phyloP scores from a whole-genome alignment of 176 grass and related monocot genomes.

The Rhynchospora tenuis region DNA sequence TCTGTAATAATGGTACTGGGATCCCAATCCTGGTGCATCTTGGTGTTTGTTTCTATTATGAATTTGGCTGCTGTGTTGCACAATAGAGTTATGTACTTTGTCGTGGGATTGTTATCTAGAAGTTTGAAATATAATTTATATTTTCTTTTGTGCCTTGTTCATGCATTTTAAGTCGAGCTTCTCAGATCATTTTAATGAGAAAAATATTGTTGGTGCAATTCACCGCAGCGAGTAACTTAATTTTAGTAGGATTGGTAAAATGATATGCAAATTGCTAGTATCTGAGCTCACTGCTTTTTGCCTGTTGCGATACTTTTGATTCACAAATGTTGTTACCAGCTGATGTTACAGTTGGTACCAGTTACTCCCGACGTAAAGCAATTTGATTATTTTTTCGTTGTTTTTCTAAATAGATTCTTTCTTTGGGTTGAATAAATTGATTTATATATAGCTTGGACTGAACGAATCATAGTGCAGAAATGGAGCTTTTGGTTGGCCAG shows the following conservation, averaged over 20 bases:
- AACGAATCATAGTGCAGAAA: background rate
- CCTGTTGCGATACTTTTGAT: background rate
- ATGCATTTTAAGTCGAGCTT: background rate
- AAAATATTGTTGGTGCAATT: background rate
- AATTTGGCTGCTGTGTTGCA: background rate
- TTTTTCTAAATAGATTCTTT: background rate
- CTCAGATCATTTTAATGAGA: background rate
- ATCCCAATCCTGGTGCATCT: background rate
- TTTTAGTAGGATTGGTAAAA: background rate
- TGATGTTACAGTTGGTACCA: background rate
- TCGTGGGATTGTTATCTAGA: background rate
- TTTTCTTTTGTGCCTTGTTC: background rate
- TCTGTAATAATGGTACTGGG: background rate
- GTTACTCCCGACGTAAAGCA: background rate
- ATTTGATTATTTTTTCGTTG: background rate
- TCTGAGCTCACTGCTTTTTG: background rate
- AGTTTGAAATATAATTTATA: conserved; percentile 8
- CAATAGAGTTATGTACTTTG: background rate
- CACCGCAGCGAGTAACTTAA: background rate
- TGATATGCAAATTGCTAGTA: background rate
- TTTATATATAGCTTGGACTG: background rate
- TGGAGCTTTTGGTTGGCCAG: background rate
- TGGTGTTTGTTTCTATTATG: background rate
- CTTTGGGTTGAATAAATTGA: too few relatives aligned
- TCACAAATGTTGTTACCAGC: background rate